phyloP scores from a whole-genome alignment of 2,329 filamentous ascomycete species.

The Ceratocystiopsis minuta region DNA sequence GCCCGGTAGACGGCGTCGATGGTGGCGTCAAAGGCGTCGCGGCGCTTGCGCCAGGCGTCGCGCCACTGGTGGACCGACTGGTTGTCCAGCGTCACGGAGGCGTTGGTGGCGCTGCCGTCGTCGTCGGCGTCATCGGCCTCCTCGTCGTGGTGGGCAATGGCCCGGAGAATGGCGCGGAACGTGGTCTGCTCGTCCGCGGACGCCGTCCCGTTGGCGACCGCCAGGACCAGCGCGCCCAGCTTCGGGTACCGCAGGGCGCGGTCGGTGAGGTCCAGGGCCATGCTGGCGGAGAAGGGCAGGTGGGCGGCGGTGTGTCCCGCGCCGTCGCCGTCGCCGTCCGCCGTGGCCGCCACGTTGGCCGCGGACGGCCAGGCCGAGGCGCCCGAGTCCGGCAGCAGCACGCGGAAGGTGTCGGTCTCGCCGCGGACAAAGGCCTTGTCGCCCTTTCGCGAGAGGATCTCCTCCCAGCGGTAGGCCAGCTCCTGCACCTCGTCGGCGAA shows the following conservation, averaged over 20 bases:
- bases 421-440: constrained; percentile 57
- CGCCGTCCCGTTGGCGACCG: constrained; percentile 24
- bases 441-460: constrained; percentile 47
- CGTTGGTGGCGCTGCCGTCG: background rate
- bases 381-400: constrained; percentile 45
- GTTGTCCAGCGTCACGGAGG: background rate
- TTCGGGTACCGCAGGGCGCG: constrained; percentile 8
- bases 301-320: constrained; percentile 11
- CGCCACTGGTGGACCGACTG: background rate
- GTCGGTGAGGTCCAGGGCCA: constrained; percentile 7
- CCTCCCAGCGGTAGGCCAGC: constrained; percentile 46
- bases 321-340: constrained; percentile 5
- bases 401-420: constrained; percentile 65
- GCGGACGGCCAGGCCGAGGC: constrained; percentile 3
- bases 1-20: constrained; percentile 4
- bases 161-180: constrained; percentile 4
- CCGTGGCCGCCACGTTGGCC: constrained; percentile 3
- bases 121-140: constrained; percentile 2
- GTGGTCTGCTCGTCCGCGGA: constrained; percentile 9
- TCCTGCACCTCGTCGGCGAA: constrained; percentile 36
- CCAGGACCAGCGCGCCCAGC: constrained; percentile 24
- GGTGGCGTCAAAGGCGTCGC: constrained; percentile 2
- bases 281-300: constrained; percentile 5
- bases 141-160: constrained; percentile 5
- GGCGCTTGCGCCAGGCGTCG: background rate